Evolutionary conservation across 2,329 filamentous ascomycete species (phyloP), one percentile per base, ranked within the genome.

Genomic region (Venturia pyrina): DNA sequence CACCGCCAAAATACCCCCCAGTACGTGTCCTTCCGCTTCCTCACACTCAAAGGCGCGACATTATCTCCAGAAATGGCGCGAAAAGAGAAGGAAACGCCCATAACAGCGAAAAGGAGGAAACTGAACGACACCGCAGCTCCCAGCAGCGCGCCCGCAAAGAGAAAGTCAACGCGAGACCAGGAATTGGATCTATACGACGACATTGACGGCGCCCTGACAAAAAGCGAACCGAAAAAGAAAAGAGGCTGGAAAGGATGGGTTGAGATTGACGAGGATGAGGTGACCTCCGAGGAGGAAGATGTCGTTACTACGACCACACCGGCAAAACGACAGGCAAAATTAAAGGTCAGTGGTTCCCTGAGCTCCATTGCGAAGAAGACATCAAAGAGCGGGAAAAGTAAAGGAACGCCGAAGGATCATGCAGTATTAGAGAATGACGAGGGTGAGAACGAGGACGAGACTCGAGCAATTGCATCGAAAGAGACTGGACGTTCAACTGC

Each of bases 111-210:
- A 44, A 43, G 60, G 60, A 43, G 60, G 40, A 43, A 48, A 15
- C 17, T 59, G 6, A 37, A 59, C 28, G 28, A 59, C 7, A 34
- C 53, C 6, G 17, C 53, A 37, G 28, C 53, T 7, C 53, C 53
- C 28, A 59, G 32, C 28, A 59, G 53, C 11, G 32, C 53, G 53
- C 32, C 32, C 28, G 53, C 28, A 21, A 59, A 59, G 28, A 59
- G 32, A 11, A 59, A 13, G 19, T 59, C 32, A n/a, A 21, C 32
- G 28, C 15, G 32, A 37, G 53, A 59, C 8, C 5, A 59, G 32
- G 53, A 59, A 28, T 19, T 65, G 19, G 63, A 65, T 48, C 46
- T 65, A 19, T 65, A 65, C 50, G 63, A 65, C 46, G 63, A 65
- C 19, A 65, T 65, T 46, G 63, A 65, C 24, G 63, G 63, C n/a